Percentiles rank a stretch among this genome's conserved stretches.
Conservation (phyloP, 495 filamentous ascomycete species). For the Talaromyces wortmannii region DNA sequence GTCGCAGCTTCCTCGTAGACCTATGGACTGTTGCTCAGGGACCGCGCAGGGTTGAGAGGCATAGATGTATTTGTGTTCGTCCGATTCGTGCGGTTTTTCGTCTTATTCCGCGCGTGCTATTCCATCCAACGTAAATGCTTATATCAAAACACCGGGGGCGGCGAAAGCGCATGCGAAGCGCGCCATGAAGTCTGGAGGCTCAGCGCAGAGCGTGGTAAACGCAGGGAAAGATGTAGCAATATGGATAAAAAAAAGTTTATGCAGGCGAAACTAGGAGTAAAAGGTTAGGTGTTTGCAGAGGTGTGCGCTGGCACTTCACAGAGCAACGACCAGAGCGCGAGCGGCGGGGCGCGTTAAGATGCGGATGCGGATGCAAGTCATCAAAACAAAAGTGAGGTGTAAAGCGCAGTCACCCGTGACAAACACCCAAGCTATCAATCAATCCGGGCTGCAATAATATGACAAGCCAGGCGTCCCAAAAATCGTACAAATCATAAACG, state of each 20-base stretch:
- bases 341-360: neutral
- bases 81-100: neutral
- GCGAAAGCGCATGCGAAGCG: conserved; percentile 1
- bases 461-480: too few species aligned
- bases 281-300: too few species aligned
- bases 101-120: neutral
- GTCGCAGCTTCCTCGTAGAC: conserved; percentile 1
- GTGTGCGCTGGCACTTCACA: neutral
- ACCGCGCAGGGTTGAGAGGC: neutral
- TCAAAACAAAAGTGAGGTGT: neutral
- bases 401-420: too few species aligned
- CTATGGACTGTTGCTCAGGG: neutral
- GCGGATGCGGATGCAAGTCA: neutral
- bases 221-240: too few species aligned
- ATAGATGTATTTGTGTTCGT: neutral
- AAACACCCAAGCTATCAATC: too few species aligned
- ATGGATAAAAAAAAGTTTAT: too few species aligned
- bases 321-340: neutral
- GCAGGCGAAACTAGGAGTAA: too few species aligned
- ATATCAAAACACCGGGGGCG: neutral
- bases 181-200: neutral
- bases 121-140: neutral
- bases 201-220: neutral
- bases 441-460: too few species aligned
- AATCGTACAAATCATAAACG: too few species aligned